Evolutionary conservation across 139 green algal genomes (phyloP), one percentile per base, ranked within the genome.

Genomic region (Chlamydomonas schloesseri): DNA sequence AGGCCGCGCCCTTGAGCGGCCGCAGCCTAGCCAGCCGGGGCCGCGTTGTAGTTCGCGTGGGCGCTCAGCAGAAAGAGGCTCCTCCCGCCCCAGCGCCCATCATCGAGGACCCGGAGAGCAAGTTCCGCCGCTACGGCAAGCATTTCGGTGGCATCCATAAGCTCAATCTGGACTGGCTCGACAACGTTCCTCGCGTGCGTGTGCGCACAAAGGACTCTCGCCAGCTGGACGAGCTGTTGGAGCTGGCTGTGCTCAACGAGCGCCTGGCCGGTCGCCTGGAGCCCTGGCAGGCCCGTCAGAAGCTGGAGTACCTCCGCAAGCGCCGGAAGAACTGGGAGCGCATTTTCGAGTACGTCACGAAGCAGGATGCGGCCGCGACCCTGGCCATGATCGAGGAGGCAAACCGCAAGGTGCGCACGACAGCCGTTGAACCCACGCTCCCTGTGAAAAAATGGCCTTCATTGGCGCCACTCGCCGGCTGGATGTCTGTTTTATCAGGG

Each of bases 331-430:
- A 94, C 84, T 98, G 96, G 96, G 93, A 97, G 86, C 77, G 89
- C 68, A 93, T 98, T 6, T 97, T 96, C 80, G 81, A 98, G 58
- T 92, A 94, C 33, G 90, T 98, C 15, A 94, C 89, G 5, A 92
- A 93, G 76, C 62, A 88, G 17, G 96, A 98, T 29, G 92, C 90
- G 10, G 89, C 89, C 46, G 93, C 94, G 55, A 98, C 96, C 3
- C 86, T 98, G 50, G 89, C 79, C 13, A 36, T 91, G 34, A 96
- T 98, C 24, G 96, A 98, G 88, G 93, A 96, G 74, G 96, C 96
- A 37, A 95, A 93, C 76, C 42, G 77, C 1, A 93, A 96, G 87
- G 95, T 96, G 67, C 42, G 42, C 42, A 8, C 42, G 42, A 5
- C 8, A 8, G 8, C 42, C 42, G 42, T 50, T 8, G 42, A 5